These are phyloP conservation scores for Mrakia hoshinonis DNA, from an alignment of 768 basidiomycete species.

Conservation along the genomic window DNA sequence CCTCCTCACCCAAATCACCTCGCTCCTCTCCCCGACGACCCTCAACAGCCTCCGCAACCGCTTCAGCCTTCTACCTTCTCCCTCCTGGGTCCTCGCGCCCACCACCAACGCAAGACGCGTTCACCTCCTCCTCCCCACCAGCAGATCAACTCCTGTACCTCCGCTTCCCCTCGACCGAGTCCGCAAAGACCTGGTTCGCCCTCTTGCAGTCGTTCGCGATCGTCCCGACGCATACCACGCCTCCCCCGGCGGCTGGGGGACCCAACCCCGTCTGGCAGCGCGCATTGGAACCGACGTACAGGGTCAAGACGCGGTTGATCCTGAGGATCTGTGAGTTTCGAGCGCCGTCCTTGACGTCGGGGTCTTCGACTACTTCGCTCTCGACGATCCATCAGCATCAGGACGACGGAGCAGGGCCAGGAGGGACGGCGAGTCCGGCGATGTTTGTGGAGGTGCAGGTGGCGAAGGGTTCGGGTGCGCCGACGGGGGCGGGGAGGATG, in stretches of 20 bases:
- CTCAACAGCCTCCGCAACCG: not conserved
- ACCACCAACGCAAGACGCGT: not conserved
- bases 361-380: constrained; percentile 45
- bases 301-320: not conserved
- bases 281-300: constrained; percentile 3
- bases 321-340: constrained; percentile 34
- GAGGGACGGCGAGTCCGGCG: not conserved
- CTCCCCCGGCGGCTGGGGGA: constrained; percentile 10
- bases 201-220: constrained; percentile 71
- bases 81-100: constrained; percentile 43
- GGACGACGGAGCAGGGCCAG: too few relatives aligned
- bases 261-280: not conserved
- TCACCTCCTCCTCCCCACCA: constrained; percentile 32
- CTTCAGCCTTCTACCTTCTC: not conserved
- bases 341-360: constrained; percentile 43
- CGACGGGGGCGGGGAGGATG: not conserved
- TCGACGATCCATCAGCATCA: not conserved
- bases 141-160: constrained; percentile 63
- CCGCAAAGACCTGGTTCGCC: constrained; percentile 65
- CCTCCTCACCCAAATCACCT: not conserved
- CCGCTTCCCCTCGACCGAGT: constrained; percentile 57
- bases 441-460: constrained; percentile 12
- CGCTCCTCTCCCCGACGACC: not conserved
- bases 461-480: not conserved
- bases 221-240: constrained; percentile 56